Evolutionary conservation across 2,329 filamentous ascomycete species (phyloP).

Genomic region (Calonectria pseudoreteaudii): DNA sequence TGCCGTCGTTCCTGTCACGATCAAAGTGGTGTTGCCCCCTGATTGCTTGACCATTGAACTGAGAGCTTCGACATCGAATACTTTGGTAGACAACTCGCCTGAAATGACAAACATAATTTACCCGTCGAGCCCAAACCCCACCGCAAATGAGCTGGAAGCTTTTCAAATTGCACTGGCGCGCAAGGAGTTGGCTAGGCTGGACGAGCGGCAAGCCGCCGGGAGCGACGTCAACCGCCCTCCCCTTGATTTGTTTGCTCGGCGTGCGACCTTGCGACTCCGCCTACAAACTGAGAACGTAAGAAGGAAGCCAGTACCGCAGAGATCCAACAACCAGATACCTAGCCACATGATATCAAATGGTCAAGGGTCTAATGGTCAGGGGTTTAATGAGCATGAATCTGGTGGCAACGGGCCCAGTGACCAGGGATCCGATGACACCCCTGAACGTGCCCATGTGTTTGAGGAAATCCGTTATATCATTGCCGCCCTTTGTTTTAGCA

Average conservation of each 20-base stretch:
- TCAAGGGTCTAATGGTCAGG: not conserved
- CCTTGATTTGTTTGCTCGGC: not conserved
- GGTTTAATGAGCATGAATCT: not conserved
- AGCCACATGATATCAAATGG: not conserved
- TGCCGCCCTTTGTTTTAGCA: not conserved
- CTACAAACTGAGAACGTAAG: not conserved
- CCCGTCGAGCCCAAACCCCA: not conserved
- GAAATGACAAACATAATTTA: not conserved
- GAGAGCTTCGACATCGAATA: not conserved
- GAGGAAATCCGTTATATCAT: not conserved
- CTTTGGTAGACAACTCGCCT: not conserved
- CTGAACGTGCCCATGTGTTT: not conserved
- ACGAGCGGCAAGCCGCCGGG: not conserved
- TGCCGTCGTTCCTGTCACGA: too few relatives aligned
- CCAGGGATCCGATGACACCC: not conserved
- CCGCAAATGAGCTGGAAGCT: not conserved
- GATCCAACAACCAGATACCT: not conserved
- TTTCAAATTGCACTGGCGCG: not conserved
- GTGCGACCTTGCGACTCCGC: not conserved
- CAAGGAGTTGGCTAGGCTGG: not conserved
- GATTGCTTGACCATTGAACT: not conserved
- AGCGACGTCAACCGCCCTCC: too few relatives aligned
- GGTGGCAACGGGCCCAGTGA: not conserved
- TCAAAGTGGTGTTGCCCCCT: not conserved
- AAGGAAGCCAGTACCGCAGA: not conserved